Conservation (phyloP, 78 protist genomes). For the Guillardia theta region DNA sequence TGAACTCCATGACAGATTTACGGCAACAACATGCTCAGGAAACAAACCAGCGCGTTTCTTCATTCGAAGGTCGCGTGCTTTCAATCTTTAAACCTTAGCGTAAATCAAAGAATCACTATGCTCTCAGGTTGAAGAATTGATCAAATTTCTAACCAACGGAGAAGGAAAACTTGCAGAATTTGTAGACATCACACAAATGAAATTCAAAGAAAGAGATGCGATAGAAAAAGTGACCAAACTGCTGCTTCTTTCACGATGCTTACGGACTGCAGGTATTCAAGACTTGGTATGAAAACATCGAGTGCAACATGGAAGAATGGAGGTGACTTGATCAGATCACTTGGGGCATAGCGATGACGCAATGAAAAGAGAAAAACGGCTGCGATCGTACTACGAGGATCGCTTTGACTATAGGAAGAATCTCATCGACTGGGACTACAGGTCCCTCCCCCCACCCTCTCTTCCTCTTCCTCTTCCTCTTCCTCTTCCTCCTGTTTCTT, state of each 20-base stretch:
- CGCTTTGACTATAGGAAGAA: conserved; percentile 37
- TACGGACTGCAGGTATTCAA: not conserved
- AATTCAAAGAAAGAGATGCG: conserved; percentile 36
- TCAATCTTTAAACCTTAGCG: no score
- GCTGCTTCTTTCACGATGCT: not conserved
- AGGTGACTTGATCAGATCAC: not conserved
- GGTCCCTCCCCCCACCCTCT: not conserved
- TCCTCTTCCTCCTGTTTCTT: not conserved
- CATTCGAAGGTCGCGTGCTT: no score
- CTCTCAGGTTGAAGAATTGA: not conserved
- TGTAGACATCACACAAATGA: not conserved
- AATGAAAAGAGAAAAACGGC: conserved; percentile 20
- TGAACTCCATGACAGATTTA: no score
- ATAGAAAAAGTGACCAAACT: not conserved
- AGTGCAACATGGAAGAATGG: conserved; percentile 18
- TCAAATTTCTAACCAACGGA: not conserved
- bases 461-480: not conserved
- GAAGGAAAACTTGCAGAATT: not conserved
- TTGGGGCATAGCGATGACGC: not conserved
- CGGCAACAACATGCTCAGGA: not conserved
- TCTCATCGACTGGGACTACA: conserved; percentile 53
- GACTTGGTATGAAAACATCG: not conserved
- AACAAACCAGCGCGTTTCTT: not conserved
- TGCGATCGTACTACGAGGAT: conserved; percentile 35
- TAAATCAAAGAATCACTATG: no score